A percentile compares a stretch with the other conserved stretches of the same genome.
Conservation (phyloP, 805 yeast genomes). For the Candida verbasci region DNA sequence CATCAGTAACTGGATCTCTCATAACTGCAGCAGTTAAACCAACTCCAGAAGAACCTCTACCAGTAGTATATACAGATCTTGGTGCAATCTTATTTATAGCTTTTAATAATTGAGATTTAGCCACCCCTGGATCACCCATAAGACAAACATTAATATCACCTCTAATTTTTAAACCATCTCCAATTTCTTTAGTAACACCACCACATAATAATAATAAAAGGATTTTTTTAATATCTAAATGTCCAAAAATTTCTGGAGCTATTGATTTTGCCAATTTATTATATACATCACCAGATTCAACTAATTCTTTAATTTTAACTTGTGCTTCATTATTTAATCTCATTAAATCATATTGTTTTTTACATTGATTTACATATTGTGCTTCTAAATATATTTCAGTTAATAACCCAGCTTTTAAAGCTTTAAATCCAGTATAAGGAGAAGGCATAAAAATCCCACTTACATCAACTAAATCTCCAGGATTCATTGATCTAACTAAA, state of each 20-base stretch:
- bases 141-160: conserved; percentile 94
- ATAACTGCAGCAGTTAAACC: conserved; percentile 98
- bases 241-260: conserved; percentile 97
- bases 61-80: conserved; percentile 94
- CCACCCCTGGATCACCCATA: conserved; percentile 99
- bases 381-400: conserved; percentile 94
- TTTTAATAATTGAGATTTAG: conserved; percentile 92
- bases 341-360: conserved; percentile 72
- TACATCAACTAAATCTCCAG: conserved; percentile 93
- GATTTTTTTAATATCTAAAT: conserved; percentile 89
- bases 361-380: conserved; percentile 81
- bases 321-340: conserved; percentile 56
- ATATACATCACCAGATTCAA: conserved; percentile 66
- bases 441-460: conserved; percentile 90
- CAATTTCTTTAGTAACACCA: conserved; percentile 91
- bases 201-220: conserved; percentile 80
- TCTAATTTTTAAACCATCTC: conserved; percentile 95
- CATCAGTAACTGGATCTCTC: conserved; percentile 99
- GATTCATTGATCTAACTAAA: conserved; percentile 80
- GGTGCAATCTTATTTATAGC: conserved; percentile 92
- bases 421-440: conserved; percentile 94
- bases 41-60: conserved; percentile 98
- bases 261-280: conserved; percentile 78
- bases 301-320: conserved; percentile 50
- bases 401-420: conserved; percentile 84